Percentiles rank a stretch among this genome's conserved stretches.
These are phyloP conservation scores for Phyllosticta citrichinensis DNA, from an alignment of 2,329 filamentous ascomycete genomes.

Conservation along the genomic window DNA sequence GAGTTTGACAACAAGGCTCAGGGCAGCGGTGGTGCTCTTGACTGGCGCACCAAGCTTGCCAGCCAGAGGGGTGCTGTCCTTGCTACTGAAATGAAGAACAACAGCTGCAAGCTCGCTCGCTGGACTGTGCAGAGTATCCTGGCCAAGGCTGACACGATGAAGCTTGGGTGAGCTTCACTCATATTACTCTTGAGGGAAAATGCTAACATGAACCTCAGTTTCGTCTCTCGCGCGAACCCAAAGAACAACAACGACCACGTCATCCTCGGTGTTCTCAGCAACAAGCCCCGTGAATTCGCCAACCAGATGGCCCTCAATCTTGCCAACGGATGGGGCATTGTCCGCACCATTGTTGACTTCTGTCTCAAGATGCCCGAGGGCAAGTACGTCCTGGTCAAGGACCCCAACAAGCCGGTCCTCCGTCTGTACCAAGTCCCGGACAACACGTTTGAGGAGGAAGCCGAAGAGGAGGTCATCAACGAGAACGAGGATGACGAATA, in stretches of 20 bases:
- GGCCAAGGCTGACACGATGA: slow-evolving; percentile 96
- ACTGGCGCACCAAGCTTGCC: slow-evolving; percentile 93
- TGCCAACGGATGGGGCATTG: slow-evolving; percentile 97
- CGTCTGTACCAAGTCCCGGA: slow-evolving; percentile 84
- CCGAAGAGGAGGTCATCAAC: slow-evolving; percentile 53
- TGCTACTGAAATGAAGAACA: slow-evolving; percentile 99
- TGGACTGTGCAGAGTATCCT: slow-evolving; percentile 98
- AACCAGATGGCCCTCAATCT: slow-evolving; percentile 96
- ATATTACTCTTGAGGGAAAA: not conserved
- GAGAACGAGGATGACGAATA: slow-evolving; percentile 48
- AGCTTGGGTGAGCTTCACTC: slow-evolving; percentile 64
- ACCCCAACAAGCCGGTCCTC: slow-evolving; percentile 94
- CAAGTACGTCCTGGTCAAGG: slow-evolving; percentile 72
- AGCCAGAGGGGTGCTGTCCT: slow-evolving; percentile 94
- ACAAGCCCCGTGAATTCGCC: slow-evolving; percentile 96
- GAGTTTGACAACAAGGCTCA: slow-evolving; percentile 98
- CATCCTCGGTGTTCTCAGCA: slow-evolving; percentile 88
- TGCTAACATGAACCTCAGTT: slow-evolving; percentile 45
- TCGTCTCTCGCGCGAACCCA: slow-evolving; percentile 89
- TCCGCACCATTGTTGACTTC: slow-evolving; percentile 96
- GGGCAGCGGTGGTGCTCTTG: slow-evolving; percentile 84
- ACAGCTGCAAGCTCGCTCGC: slow-evolving; percentile 94
- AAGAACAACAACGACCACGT: slow-evolving; percentile 90
- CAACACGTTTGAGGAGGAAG: slow-evolving; percentile 83
- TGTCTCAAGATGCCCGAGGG: slow-evolving; percentile 66